Conservation (phyloP, 2,329 filamentous ascomycete genomes). For the Venturia nashicola region DNA sequence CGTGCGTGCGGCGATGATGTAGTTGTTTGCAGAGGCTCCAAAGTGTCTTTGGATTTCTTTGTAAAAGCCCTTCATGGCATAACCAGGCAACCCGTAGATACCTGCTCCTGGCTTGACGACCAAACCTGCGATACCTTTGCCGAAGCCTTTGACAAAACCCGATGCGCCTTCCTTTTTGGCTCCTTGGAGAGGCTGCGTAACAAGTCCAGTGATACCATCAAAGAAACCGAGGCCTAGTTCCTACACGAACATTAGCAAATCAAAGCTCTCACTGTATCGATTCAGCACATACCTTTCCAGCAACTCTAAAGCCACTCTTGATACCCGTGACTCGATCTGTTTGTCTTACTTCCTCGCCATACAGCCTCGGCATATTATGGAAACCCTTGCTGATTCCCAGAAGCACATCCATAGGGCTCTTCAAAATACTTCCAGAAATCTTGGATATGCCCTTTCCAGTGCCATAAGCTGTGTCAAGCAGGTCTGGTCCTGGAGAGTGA, state of each 20-base stretch:
- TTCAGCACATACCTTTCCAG: constrained; percentile 45
- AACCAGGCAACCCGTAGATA: constrained; percentile 54
- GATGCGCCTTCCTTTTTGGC: constrained; percentile 50
- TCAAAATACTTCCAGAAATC: constrained; percentile 64
- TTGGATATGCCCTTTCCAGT: constrained; percentile 56
- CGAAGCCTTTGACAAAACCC: constrained; percentile 69
- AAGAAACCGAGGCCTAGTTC: constrained; percentile 65
- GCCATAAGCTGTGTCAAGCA: constrained; percentile 47
- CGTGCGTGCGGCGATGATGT: constrained; percentile 66
- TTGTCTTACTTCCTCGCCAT: constrained; percentile 73
- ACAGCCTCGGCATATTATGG: constrained; percentile 74
- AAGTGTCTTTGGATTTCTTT: constrained; percentile 63
- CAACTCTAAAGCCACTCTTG: constrained; percentile 62
- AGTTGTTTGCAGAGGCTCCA: constrained; percentile 60
- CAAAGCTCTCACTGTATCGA: constrained; percentile 1
- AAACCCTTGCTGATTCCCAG: constrained; percentile 75
- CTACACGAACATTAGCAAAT: constrained; percentile 17
- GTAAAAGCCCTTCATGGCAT: constrained; percentile 71
- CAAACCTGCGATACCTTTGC: constrained; percentile 71
- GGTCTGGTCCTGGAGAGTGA: not conserved
- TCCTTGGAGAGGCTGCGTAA: constrained; percentile 64
- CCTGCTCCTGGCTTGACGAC: constrained; percentile 71
- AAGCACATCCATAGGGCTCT: constrained; percentile 75
- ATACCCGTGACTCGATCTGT: constrained; percentile 68
- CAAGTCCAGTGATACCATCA: constrained; percentile 68